Conservation (phyloP, 768 basidiomycete species). For the Trametes sanguinea region DNA sequence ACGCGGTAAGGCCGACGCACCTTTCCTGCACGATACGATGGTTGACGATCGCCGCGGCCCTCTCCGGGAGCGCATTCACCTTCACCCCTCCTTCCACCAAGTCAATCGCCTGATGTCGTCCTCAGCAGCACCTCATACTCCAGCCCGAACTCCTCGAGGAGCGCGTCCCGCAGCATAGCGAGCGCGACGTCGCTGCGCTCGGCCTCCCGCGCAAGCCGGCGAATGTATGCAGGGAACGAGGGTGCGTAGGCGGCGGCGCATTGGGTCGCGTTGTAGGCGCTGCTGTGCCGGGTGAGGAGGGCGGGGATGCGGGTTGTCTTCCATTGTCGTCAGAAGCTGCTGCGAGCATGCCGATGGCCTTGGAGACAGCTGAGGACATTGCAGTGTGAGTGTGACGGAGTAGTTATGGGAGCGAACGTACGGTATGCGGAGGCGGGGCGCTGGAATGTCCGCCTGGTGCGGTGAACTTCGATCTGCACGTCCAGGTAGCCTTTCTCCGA, state of each 20-base stretch:
- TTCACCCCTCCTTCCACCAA: slow-evolving; percentile 44
- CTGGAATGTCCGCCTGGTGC: slow-evolving; percentile 85
- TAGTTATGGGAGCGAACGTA: slow-evolving; percentile 29
- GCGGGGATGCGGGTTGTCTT: slow-evolving; percentile 61
- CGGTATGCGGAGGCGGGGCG: slow-evolving; percentile 83
- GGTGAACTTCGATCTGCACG: slow-evolving; percentile 63
- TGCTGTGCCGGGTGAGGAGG: slow-evolving; percentile 50
- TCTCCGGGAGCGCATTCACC: slow-evolving; percentile 79
- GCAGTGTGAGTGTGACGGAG: background rate
- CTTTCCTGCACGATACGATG: slow-evolving; percentile 57
- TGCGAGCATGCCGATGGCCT: slow-evolving; percentile 59
- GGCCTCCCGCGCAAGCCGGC: slow-evolving; percentile 50
- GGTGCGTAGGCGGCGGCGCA: slow-evolving; percentile 68
- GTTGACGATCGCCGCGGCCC: slow-evolving; percentile 68
- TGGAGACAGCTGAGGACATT: background rate
- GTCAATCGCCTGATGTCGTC: slow-evolving; percentile 81
- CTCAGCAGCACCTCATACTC: slow-evolving; percentile 46
- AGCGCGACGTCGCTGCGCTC: slow-evolving; percentile 53
- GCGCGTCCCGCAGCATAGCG: slow-evolving; percentile 35
- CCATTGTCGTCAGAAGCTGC: slow-evolving; percentile 65
- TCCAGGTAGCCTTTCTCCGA: slow-evolving; percentile 76
- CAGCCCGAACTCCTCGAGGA: slow-evolving; percentile 41
- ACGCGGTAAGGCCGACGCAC: slow-evolving; percentile 1
- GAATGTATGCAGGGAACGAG: slow-evolving; percentile 48
- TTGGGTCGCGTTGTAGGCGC: slow-evolving; percentile 54